phyloP scores from a whole-genome alignment of 345 rosid species.

The Camelina laxa region DNA sequence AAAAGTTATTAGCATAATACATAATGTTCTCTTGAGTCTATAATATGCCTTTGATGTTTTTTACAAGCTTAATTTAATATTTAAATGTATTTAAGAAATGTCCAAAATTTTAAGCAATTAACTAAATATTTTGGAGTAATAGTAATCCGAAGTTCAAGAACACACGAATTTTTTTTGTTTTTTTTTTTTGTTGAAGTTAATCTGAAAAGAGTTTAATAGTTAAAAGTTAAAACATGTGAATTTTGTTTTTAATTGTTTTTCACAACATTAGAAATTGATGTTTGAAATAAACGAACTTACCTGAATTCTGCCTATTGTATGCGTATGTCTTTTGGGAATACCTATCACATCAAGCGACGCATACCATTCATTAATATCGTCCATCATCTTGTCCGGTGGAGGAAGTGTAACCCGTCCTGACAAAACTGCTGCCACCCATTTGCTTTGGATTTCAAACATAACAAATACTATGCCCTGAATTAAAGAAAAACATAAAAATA shows the following conservation, averaged over 20 bases:
- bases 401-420: neutral
- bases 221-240: neutral
- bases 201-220: too few species aligned
- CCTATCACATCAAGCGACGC: neutral
- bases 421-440: neutral
- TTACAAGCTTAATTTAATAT: neutral
- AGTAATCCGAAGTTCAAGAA: neutral
- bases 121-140: neutral
- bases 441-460: conserved; percentile 6
- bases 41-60: neutral
- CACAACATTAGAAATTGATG: neutral
- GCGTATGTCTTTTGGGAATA: neutral
- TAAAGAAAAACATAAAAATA: neutral
- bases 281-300: neutral
- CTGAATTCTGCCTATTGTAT: neutral
- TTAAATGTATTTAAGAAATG: too few species aligned
- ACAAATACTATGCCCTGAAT: neutral
- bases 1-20: neutral
- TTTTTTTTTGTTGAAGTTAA: too few species aligned
- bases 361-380: neutral
- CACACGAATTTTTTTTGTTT: neutral
- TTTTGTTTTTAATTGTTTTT: too few species aligned
- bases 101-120: too few species aligned
- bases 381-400: neutral
- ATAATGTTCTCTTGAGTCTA: neutral